These are phyloP conservation scores for Metschnikowia lachancei DNA, from an alignment of 805 yeast genomes.

Conservation along the genomic window DNA sequence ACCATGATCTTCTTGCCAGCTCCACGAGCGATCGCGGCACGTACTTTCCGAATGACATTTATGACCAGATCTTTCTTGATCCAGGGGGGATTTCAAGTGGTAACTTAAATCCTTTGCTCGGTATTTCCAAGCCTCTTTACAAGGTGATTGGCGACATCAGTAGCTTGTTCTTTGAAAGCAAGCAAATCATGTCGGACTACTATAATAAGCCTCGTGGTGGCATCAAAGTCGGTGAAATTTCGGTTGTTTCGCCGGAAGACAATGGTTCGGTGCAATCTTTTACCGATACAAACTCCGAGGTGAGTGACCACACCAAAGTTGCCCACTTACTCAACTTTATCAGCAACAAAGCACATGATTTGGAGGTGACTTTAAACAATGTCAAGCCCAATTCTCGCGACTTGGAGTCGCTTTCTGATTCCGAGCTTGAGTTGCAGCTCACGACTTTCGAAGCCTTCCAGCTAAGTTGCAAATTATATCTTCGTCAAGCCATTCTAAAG, in stretches of 20 bases:
- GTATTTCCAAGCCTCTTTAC: constrained; percentile 68
- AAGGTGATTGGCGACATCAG: constrained; percentile 66
- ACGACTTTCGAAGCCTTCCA: constrained; percentile 72
- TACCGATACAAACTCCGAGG: neutral
- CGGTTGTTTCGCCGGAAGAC: constrained; percentile 4
- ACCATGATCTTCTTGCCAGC: constrained; percentile 72
- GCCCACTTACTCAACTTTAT: constrained; percentile 25
- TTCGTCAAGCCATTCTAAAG: constrained; percentile 61
- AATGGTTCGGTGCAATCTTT: neutral
- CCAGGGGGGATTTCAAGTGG: constrained; percentile 34
- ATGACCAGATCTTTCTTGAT: constrained; percentile 49
- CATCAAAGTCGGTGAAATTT: neutral
- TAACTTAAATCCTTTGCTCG: constrained; percentile 66
- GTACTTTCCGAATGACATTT: constrained; percentile 60
- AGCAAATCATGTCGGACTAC: constrained; percentile 25
- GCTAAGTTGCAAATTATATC: constrained; percentile 62
- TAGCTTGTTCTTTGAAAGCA: constrained; percentile 53
- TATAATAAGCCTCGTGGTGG: constrained; percentile 5
- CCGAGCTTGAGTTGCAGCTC: constrained; percentile 62
- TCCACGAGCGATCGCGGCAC: constrained; percentile 59
- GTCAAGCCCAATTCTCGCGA: constrained; percentile 54
- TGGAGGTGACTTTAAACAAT: constrained; percentile 49
- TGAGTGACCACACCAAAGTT: constrained; percentile 11
- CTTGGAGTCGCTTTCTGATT: constrained; percentile 36
- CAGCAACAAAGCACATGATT: constrained; percentile 29